These are phyloP conservation scores for Ophiosphaerella herpotricha DNA, from an alignment of 2,329 filamentous ascomycete genomes.

Conservation along the genomic window DNA sequence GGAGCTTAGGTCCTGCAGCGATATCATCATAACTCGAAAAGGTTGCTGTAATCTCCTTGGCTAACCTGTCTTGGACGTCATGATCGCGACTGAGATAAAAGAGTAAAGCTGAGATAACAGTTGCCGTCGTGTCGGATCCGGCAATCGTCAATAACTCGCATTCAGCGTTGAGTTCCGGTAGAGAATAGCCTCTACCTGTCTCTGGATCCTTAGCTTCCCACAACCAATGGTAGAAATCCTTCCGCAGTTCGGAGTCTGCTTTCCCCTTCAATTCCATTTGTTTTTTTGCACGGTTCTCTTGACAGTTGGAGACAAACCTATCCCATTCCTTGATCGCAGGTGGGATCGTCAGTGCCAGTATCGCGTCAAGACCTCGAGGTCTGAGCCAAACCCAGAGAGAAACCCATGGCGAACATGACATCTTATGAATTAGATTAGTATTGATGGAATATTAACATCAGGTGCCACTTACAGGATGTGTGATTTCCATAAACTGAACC, in stretches of 20 bases:
- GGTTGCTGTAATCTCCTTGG: conserved; percentile 19
- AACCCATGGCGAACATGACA: conserved; percentile 6
- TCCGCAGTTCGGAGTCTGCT: conserved; percentile 25
- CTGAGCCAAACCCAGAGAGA: conserved; percentile 26
- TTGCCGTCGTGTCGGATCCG: conserved; percentile 28
- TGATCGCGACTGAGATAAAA: conserved; percentile 27
- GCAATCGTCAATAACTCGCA: conserved; percentile 27
- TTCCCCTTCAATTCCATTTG: conserved; percentile 19
- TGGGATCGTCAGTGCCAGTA: conserved; percentile 18
- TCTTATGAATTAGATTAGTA: conserved; percentile 9
- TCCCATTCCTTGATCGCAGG: conserved; percentile 19
- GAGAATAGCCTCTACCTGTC: conserved; percentile 42
- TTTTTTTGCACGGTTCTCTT: conserved; percentile 17
- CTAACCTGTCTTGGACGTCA: conserved; percentile 17
- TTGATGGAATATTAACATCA: background rate
- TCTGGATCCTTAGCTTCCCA: conserved; percentile 48
- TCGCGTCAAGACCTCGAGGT: conserved; percentile 25
- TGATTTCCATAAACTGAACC: conserved; percentile 19
- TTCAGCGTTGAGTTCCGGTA: conserved; percentile 46
- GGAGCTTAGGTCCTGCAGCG: conserved; percentile 16
- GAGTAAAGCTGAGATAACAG: conserved; percentile 21
- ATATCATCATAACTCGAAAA: conserved; percentile 27
- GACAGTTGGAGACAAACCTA: conserved; percentile 21
- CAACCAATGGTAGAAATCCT: conserved; percentile 51
- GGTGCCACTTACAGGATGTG: conserved; percentile 18